Base-by-base conservation (phyloP, 768 basidiomycete genomes). In the Boletus tylopilopsis region DNA sequence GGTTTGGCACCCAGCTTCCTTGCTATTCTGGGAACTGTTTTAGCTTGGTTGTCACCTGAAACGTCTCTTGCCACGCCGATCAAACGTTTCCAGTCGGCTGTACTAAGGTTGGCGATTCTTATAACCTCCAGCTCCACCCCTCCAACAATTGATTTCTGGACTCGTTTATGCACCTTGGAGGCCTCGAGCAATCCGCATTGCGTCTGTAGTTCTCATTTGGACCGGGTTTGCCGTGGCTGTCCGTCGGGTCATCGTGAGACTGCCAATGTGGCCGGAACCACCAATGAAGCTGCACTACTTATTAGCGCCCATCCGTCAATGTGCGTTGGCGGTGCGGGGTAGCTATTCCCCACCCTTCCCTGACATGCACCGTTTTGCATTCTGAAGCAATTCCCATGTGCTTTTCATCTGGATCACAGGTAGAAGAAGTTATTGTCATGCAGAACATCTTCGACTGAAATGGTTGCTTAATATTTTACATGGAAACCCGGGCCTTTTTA, bases 181-280 rank as follows among this genome's bases (percentile, higher is more conserved):
- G 47, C 61, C 61, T 62, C 55, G 55, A 60, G 61, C 54, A 12
- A 32, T 60, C 55, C 61, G 47, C 62, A 18, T 62, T 64, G 50
- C 35, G 5, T 13, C 29, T 43, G 30, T 29, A 24, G 29, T 48
- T 42, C 23, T 27, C 43, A 24, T 46, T 45, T 33, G 16, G 50
- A 37, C 35, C 32, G 19, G 24, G 39, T 35, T 47, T 62, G 29
- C 44, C 36, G n/a, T 54, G 49, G 38, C 18, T 49, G 37, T 35
- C 18, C 30, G 19, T 47, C 36, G 16, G 42, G 27, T 7, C 8
- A 18, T 41, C 53, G 42, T 12, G 42, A 45, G 37, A 27, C 22
- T 6, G 29, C 34, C 30, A 41, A 18, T n/a, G n/a, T 30, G 29
- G 12, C 29, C 29, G 10, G 5, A 30, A 10, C 29, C 29, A 30